Evolutionary conservation across 805 yeast genomes (phyloP).

Genomic region (Dipodascus albidus): DNA sequence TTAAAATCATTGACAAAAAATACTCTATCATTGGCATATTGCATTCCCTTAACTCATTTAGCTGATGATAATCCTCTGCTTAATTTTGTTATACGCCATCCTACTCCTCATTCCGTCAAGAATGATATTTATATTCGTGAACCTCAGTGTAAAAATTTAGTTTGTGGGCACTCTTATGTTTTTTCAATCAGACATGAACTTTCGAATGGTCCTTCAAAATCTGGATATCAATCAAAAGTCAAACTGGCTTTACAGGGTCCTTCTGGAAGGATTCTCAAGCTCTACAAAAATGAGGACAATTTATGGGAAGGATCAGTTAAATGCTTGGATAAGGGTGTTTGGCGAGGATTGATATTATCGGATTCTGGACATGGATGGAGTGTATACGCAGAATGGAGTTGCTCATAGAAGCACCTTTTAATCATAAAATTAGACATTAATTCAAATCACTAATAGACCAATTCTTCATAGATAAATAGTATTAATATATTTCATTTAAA

Average conservation of each 20-base stretch:
- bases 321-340: constrained; percentile 63
- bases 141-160: constrained; percentile 66
- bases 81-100: constrained; percentile 60
- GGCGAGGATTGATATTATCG: constrained; percentile 74
- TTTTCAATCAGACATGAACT: constrained; percentile 50
- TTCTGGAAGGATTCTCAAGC: constrained; percentile 59
- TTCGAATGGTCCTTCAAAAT: constrained; percentile 25
- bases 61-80: constrained; percentile 47
- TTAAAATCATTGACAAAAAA: constrained; percentile 5
- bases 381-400: constrained; percentile 85
- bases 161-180: constrained; percentile 45
- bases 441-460: background rate
- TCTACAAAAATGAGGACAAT: constrained; percentile 29
- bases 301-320: constrained; percentile 25
- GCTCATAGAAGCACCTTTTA: constrained; percentile 24
- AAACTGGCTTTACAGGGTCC: constrained; percentile 77
- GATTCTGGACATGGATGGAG: constrained; percentile 75
- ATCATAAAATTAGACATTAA: too few species aligned
- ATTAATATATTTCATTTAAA: background rate
- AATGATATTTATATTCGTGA: constrained; percentile 73
- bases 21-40: constrained; percentile 57
- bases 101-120: constrained; percentile 54
- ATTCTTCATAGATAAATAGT: background rate
- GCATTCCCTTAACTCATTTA: constrained; percentile 62
- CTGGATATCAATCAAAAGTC: constrained; percentile 35